phyloP scores from a whole-genome alignment of 1,284 basidiomycete genomes.

The Ustilago nuda region DNA sequence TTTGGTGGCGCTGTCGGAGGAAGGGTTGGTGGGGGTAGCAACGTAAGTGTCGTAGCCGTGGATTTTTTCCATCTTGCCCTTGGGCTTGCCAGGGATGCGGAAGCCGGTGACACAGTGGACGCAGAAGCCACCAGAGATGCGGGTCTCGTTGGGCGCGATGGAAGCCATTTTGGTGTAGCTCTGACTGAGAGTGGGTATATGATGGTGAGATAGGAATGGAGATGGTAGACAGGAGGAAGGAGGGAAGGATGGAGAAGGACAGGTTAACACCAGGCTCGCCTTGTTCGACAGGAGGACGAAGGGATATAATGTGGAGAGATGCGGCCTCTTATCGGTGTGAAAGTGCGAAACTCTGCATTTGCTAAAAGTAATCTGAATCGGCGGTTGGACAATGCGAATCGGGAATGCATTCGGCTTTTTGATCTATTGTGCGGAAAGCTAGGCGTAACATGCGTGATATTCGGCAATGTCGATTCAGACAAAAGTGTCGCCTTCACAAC shows the following conservation, averaged over 20 bases:
- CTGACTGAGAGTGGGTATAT: too few species aligned
- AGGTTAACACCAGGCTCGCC: not conserved
- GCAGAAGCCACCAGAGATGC: constrained; percentile 37
- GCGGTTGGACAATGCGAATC: too few species aligned
- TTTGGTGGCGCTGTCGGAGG: constrained; percentile 44
- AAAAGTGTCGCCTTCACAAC: constrained; percentile 3
- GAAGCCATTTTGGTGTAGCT: constrained; percentile 3
- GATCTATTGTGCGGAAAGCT: not conserved
- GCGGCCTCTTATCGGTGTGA: not conserved
- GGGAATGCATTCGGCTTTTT: not conserved
- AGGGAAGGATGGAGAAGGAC: not conserved
- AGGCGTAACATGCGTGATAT: not conserved
- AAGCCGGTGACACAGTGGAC: constrained; percentile 53
- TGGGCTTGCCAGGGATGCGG: constrained; percentile 52
- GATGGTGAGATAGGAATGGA: not conserved
- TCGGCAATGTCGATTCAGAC: not conserved
- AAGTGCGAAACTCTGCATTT: not conserved
- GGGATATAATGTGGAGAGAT: not conserved
- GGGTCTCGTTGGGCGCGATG: not conserved
- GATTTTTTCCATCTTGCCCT: constrained; percentile 46
- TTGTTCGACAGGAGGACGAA: not conserved
- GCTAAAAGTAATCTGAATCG: too few species aligned
- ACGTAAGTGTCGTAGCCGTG: constrained; percentile 60
- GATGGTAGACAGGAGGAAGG: not conserved
- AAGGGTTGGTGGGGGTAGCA: constrained; percentile 55